A percentile compares a stretch with the other conserved stretches of the same genome.
These are phyloP conservation scores for Scutellaria barbata DNA, from an alignment of 257 asterid species.

Conservation along the genomic window DNA sequence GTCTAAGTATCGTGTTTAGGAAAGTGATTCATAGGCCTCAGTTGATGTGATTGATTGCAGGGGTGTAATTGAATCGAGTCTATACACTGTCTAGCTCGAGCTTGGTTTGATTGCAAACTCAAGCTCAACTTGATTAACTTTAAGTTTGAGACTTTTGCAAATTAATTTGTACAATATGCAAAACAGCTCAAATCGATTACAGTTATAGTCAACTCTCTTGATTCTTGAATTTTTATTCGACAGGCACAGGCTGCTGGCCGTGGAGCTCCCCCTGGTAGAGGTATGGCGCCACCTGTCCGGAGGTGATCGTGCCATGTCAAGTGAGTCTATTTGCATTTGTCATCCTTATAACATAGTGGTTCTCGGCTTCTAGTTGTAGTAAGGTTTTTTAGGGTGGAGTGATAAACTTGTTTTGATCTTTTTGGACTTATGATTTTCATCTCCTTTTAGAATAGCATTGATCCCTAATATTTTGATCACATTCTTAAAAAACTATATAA, in stretches of 20 bases:
- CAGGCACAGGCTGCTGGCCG: conserved; percentile 97
- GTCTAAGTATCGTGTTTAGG: background rate
- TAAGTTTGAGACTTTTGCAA: background rate
- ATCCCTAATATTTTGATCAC: no score
- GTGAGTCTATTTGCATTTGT: no score
- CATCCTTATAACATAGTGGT: no score
- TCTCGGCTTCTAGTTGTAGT: no score
- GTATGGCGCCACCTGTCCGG: conserved; percentile 77
- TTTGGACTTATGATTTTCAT: no score
- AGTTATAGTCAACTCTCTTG: conserved; percentile 19
- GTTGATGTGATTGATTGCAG: background rate
- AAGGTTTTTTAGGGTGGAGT: no score
- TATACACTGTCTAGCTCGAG: background rate
- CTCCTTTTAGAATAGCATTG: no score
- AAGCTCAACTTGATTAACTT: background rate
- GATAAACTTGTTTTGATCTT: no score
- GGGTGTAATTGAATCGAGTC: background rate
- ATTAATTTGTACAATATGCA: no score
- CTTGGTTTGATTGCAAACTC: background rate
- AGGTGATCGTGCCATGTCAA: conserved; percentile 48
- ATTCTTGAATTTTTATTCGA: conserved; percentile 23
- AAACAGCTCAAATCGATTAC: background rate
- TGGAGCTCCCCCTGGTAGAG: conserved; percentile 86
- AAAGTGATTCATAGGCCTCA: background rate
- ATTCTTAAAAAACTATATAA: no score